Percentiles rank a stretch among this genome's conserved stretches.
phyloP scores from a whole-genome alignment of 768 basidiomycete species.

The Zangia roseola region DNA sequence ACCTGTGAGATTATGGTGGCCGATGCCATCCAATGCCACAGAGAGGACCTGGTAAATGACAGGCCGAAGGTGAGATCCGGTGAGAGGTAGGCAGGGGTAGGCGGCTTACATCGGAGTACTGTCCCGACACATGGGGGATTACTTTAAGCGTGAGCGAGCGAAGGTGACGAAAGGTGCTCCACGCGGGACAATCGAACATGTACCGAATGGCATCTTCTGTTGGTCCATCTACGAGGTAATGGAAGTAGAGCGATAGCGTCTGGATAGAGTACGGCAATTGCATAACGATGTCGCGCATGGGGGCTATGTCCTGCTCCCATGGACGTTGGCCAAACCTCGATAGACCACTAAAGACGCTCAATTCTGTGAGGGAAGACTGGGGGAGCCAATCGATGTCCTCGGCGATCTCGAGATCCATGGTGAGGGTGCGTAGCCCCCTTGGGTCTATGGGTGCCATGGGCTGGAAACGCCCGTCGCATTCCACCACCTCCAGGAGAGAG shows the following conservation, averaged over 20 bases:
- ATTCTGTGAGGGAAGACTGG: constrained; percentile 1
- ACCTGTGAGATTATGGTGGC: background rate
- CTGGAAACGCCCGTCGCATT: background rate
- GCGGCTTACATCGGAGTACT: background rate
- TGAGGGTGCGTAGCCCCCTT: background rate
- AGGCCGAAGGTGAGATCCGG: background rate
- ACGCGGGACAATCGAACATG: background rate
- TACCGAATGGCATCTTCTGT: background rate
- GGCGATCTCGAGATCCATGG: background rate
- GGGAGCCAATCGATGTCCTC: background rate
- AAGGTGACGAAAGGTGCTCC: constrained; percentile 3
- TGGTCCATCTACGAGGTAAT: rapidly evolving
- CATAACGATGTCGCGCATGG: background rate
- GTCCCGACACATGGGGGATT: no score
- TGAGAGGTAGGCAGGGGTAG: no score
- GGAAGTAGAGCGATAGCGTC: background rate
- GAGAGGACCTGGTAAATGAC: background rate
- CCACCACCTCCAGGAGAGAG: background rate
- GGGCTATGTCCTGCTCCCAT: background rate
- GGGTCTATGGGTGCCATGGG: background rate
- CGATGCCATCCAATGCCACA: background rate
- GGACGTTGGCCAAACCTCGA: background rate
- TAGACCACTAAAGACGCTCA: no score
- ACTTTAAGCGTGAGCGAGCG: constrained; percentile 3
- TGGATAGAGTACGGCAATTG: background rate